These are phyloP conservation scores for Mycena alexandri DNA, from an alignment of 768 basidiomycete species.

Conservation along the genomic window DNA sequence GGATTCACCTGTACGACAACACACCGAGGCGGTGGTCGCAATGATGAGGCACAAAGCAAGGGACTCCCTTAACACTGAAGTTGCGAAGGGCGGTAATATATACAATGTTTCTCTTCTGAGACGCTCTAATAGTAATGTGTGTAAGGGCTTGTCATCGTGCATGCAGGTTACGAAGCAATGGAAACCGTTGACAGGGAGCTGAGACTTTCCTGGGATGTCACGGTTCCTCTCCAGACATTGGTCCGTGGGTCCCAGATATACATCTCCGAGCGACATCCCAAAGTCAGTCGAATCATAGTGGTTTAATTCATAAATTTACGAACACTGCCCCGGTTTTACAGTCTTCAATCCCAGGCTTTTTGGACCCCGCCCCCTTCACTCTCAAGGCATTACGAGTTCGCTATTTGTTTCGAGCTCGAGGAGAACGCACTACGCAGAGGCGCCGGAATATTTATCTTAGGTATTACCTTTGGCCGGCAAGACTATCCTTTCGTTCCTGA, in stretches of 20 bases:
- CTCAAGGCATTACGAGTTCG: constrained; percentile 78
- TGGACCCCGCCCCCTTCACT: constrained; percentile 83
- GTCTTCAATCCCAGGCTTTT: constrained; percentile 88
- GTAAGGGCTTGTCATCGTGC: constrained; percentile 80
- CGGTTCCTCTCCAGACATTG: constrained; percentile 83
- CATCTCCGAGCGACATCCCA: constrained; percentile 80
- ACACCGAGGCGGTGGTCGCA: constrained; percentile 71
- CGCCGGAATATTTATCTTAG: constrained; percentile 75
- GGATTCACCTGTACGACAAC: constrained; percentile 70
- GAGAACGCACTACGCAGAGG: constrained; percentile 80
- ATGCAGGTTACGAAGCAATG: constrained; percentile 78
- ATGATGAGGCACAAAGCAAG: constrained; percentile 78
- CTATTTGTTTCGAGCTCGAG: constrained; percentile 85
- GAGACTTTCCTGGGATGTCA: constrained; percentile 80
- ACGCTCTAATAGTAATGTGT: constrained; percentile 13
- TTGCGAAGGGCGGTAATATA: constrained; percentile 70
- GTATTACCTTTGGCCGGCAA: constrained; percentile 83
- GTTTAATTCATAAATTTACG: constrained; percentile 27
- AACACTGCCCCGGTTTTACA: constrained; percentile 44
- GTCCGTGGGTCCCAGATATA: constrained; percentile 84
- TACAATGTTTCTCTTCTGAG: constrained; percentile 35
- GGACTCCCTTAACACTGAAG: constrained; percentile 74
- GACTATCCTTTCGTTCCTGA: constrained; percentile 29
- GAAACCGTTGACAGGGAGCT: constrained; percentile 62
- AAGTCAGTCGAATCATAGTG: constrained; percentile 60